These are phyloP conservation scores for Termitomyces sp. DNA, from an alignment of 768 basidiomycete genomes.

Conservation along the genomic window DNA sequence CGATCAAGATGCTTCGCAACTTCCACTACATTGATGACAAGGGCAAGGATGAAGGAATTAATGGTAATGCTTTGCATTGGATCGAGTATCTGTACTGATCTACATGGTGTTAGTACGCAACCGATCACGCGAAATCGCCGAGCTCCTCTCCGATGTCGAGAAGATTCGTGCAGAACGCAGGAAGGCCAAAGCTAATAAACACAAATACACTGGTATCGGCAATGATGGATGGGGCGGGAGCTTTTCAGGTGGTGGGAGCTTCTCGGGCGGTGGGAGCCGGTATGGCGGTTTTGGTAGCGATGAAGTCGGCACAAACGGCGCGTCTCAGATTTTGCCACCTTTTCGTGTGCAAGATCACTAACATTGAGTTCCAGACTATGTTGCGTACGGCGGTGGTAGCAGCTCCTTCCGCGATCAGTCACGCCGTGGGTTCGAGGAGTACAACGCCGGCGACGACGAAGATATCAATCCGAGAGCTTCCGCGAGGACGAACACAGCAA, in stretches of 20 bases:
- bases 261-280: slow-evolving; percentile 40
- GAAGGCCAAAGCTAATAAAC: slow-evolving; percentile 87
- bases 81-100: neutral
- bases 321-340: neutral
- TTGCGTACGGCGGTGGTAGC: slow-evolving; percentile 24
- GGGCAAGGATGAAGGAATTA: slow-evolving; percentile 97
- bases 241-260: slow-evolving; percentile 48
- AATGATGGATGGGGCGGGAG: slow-evolving; percentile 63
- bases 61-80: slow-evolving; percentile 45
- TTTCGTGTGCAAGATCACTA: neutral
- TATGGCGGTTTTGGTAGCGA: slow-evolving; percentile 44
- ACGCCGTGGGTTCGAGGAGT: slow-evolving; percentile 78
- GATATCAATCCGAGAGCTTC: slow-evolving; percentile 29
- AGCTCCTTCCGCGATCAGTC: slow-evolving; percentile 54
- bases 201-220: slow-evolving; percentile 85
- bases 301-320: slow-evolving; percentile 17
- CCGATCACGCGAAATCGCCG: slow-evolving; percentile 88
- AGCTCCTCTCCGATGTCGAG: slow-evolving; percentile 87
- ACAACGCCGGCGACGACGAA: slow-evolving; percentile 95
- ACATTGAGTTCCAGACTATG: slow-evolving; percentile 3
- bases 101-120: slow-evolving; percentile 71
- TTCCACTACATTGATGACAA: slow-evolving; percentile 99
- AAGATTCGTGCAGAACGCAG: slow-evolving; percentile 83
- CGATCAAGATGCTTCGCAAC: slow-evolving; percentile 94
- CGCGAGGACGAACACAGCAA: slow-evolving; percentile 16